phyloP scores from a whole-genome alignment of 371 early-diverging fungal genomes.

The Blastocladiella emersonii region DNA sequence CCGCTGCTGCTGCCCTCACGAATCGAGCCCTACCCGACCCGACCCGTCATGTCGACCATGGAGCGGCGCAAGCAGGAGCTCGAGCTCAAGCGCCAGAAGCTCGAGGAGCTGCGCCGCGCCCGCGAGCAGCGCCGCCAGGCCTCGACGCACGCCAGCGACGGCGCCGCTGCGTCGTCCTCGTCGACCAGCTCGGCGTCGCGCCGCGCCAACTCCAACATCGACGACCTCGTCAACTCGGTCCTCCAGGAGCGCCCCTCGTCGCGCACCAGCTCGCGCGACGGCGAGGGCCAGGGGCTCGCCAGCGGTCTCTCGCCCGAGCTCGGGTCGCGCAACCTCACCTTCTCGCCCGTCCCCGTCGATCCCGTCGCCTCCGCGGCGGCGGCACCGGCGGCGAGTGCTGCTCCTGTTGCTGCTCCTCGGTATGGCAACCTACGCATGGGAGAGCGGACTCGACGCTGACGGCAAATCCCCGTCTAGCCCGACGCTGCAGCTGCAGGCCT shows the following conservation, averaged over 20 bases:
- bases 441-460: not conserved
- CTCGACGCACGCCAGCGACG: not conserved
- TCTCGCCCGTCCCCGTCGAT: not conserved
- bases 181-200: not conserved
- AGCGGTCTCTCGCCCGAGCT: not conserved
- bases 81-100: constrained; percentile 75
- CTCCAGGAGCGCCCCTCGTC: constrained; percentile 10
- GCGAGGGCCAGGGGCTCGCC: constrained; percentile 61
- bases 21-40: too few species aligned
- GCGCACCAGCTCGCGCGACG: constrained; percentile 49
- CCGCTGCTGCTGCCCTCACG: too few species aligned
- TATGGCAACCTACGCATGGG: too few species aligned
- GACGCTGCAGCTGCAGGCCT: constrained; percentile 42
- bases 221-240: not conserved
- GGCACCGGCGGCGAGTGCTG: not conserved
- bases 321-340: not conserved
- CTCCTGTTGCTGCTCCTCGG: not conserved
- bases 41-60: constrained; percentile 21
- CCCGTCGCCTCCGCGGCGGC: not conserved
- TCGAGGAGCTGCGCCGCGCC: constrained; percentile 71
- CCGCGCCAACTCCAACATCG: not conserved
- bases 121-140: constrained; percentile 57
- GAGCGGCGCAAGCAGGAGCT: constrained; percentile 68
- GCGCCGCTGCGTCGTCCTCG: not conserved
- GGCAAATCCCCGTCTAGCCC: constrained; percentile 4